Base-by-base conservation (phyloP, 2,329 filamentous ascomycete species). In the Elsinoe australis region DNA sequence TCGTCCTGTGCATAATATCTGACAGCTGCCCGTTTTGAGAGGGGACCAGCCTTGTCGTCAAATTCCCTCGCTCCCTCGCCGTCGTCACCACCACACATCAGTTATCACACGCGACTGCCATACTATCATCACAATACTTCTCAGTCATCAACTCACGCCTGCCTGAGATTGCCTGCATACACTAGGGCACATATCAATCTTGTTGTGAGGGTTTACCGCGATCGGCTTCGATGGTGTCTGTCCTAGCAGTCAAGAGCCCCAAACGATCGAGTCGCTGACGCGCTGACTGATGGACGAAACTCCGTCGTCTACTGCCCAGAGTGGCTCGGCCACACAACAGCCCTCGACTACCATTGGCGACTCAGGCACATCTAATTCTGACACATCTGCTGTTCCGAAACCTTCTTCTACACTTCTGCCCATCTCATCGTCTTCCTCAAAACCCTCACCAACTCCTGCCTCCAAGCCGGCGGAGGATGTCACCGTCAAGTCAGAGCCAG, bases 211-310 rank as follows among this genome's bases (percentile, higher is more conserved):
- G n/a, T n/a, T n/a, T n/a, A n/a, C n/a, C n/a, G 24, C 19, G 24
- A 24, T 44, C 31, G 39, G 39, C 39, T 32, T 44, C 39, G 39
- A 44, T 44, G 39, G 39, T 44, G 39, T 44, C 39, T 29, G 29
- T 44, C 33, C 12, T 14, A 15, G 33, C 29, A 31, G 29, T 31
- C 29, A 14, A 10, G 29, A 31, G 14, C 29, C 29, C 29, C 19
- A 39, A 24, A 39, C 35, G 21, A 39, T 39, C 24, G 24, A 29
- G 24, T 44, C 39, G 24, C 39, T 44, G 39, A 44, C 39, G 39
- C 39, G 39, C 38, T 28, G 39, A 44, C 26, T 44, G 39, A 44
- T 44, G 39, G 39, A 44, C 39, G 39, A 31, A 32, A 32, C 24
- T 26, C 24, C 21, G n/a, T 28, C 39, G 15, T 42, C 39, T 26